A percentile compares a stretch with the other conserved stretches of the same genome.
These are phyloP conservation scores for Gorgonomyces haynaldii DNA, from an alignment of 192 early-diverging fungal species.

Conservation along the genomic window DNA sequence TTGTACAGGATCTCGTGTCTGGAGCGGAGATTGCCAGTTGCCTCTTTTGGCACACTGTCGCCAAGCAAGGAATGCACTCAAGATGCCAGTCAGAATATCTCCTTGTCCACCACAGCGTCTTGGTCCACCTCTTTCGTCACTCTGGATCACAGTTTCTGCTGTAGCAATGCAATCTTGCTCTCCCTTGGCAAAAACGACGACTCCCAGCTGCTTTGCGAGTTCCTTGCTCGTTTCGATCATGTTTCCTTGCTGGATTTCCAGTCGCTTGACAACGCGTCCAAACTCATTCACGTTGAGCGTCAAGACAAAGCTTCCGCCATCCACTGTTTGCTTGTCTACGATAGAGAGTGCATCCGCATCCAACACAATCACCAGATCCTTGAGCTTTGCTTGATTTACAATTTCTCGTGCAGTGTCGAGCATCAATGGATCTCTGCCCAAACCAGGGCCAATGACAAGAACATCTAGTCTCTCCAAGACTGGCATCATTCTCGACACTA, in stretches of 20 bases:
- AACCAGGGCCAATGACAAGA: conserved; percentile 80
- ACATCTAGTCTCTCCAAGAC: conserved; percentile 67
- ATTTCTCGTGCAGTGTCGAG: conserved; percentile 49
- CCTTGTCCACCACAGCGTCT: conserved; percentile 94
- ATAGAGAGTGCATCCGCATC: conserved; percentile 88
- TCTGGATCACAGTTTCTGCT: conserved; percentile 36
- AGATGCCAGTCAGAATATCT: conserved; percentile 75
- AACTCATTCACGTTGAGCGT: conserved; percentile 90
- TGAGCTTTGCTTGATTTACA: conserved; percentile 53
- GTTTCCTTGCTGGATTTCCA: conserved; percentile 32
- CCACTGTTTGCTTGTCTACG: conserved; percentile 58
- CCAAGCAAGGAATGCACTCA: conserved; percentile 85
- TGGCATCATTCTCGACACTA: conserved; percentile 33
- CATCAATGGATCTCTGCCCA: conserved; percentile 68
- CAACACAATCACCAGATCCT: conserved; percentile 63
- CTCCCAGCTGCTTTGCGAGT: neutral
- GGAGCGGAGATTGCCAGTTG: too few relatives aligned
- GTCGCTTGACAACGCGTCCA: conserved; percentile 45
- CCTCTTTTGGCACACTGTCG: too few relatives aligned
- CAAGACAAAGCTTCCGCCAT: conserved; percentile 62
- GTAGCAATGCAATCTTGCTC: conserved; percentile 6
- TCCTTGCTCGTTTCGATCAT: neutral
- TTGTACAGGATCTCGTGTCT: too few relatives aligned
- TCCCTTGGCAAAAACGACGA: conserved; percentile 5
- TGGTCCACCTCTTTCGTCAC: conserved; percentile 55